Base-by-base conservation (phyloP, 352 stramenopile genomes). In the Elongisporangium undulatum region DNA sequence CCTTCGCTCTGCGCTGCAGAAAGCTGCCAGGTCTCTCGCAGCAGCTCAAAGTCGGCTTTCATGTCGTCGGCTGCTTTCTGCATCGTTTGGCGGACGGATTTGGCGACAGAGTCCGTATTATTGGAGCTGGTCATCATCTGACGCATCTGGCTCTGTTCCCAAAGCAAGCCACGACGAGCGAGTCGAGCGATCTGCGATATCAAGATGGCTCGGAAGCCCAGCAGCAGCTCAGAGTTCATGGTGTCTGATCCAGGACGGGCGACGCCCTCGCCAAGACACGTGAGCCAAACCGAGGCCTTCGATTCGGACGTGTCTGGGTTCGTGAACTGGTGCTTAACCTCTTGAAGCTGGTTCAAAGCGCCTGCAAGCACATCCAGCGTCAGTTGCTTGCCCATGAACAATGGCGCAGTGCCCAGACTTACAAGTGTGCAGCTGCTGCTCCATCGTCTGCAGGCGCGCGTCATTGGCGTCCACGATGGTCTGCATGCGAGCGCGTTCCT, bases 391-490 rank as follows among this genome's bases (percentile, higher is more conserved):
- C 4, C 13, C 29, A 41, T 41, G 9, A 4, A 41, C 29, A 41
- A 15, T 41, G 4, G 29, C 8, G 29, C 9, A 9, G 2, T 13
- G 29, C 9, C 29, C 29, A 41, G 29, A 13, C 29, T 41, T 41
- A 41, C 29, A 41, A 15, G 29, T 41, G 29, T 41, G 29, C 4
- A 41, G 29, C 29, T 41, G 29, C 29, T 41, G 29, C 29, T 41
- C 50, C 52, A 21, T 68, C 56, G 17, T 57, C 8, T 22, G 19
- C 50, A 53, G 74, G 51, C 4, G 63, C 39, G 53, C 29, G 17
- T 74, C 68, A 22, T 79, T 75, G 16, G 51, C 49, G 52, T 75
- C 64, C 12, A 79, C 59, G 15, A 68, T 39, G 58, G 56, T 55
- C 55, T 79, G 71, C 4, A 71, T 58, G 9, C 51, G 55, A 34